Evolutionary conservation across 2,329 filamentous ascomycete genomes (phyloP).

Genomic region (Colletotrichum chrysophilum): DNA sequence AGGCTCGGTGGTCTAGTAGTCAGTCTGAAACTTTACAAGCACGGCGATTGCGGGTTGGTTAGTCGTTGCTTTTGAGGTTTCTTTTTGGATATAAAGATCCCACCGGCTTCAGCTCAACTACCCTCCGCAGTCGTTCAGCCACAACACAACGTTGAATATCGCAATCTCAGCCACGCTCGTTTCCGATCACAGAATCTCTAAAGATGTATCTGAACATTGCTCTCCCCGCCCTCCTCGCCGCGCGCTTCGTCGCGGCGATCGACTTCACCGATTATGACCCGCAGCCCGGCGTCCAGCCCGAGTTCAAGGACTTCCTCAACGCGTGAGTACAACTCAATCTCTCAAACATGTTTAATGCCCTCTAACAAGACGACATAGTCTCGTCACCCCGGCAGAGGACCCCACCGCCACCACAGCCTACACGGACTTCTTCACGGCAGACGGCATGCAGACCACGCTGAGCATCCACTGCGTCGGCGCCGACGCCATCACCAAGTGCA

Average conservation of each 20-base stretch:
- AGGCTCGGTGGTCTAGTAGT: neutral
- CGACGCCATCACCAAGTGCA: conserved; percentile 9
- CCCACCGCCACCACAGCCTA: conserved; percentile 15
- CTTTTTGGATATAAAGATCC: neutral
- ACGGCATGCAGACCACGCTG: conserved; percentile 17
- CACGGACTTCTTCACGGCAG: conserved; percentile 11
- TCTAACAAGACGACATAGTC: neutral
- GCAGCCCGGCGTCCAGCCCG: neutral
- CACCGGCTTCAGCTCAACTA: neutral
- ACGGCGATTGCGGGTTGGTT: neutral
- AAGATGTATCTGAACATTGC: neutral
- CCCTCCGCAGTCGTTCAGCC: neutral
- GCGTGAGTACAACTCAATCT: neutral
- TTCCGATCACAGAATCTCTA: too few species aligned
- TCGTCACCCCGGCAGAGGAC: conserved; percentile 8
- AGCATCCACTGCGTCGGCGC: conserved; percentile 16
- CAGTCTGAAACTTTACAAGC: neutral
- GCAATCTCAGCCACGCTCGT: neutral
- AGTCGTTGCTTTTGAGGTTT: neutral
- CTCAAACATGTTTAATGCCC: neutral
- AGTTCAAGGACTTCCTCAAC: conserved; percentile 2
- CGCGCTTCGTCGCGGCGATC: neutral
- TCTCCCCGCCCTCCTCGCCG: neutral
- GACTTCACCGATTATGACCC: conserved; percentile 5
- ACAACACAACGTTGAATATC: neutral